phyloP scores from a whole-genome alignment of 2,329 filamentous ascomycete genomes.

The Penicillium sp. region DNA sequence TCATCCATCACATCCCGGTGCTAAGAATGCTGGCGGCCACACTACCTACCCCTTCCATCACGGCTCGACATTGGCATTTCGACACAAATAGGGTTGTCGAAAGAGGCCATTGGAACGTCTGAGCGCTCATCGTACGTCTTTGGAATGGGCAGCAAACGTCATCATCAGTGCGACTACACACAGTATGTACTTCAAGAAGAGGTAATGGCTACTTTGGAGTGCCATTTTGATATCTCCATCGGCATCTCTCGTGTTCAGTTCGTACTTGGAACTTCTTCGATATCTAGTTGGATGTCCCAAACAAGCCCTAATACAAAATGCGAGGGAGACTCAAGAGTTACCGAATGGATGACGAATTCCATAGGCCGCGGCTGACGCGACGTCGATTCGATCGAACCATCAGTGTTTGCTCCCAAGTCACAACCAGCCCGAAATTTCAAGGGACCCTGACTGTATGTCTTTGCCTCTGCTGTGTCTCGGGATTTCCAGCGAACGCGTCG shows the following conservation, averaged over 20 bases:
- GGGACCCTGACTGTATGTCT: no score
- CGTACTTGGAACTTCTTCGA: neutral
- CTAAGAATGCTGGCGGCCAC: slow-evolving; percentile 32
- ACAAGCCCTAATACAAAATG: neutral
- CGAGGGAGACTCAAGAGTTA: neutral
- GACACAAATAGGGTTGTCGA: neutral
- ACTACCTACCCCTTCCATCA: slow-evolving; percentile 11
- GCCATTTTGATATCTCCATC: neutral
- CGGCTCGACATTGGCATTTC: neutral
- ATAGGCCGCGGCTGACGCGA: neutral
- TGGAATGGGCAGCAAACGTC: slow-evolving; percentile 8
- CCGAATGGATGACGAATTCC: neutral
- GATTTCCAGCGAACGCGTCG: neutral
- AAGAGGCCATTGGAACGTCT: neutral
- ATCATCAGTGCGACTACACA: neutral
- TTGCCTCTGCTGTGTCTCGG: no score
- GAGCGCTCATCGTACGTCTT: neutral
- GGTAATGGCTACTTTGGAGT: neutral
- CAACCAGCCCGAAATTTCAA: no score
- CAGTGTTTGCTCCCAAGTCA: neutral
- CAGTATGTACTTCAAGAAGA: neutral
- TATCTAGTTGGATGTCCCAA: neutral
- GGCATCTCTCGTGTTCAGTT: neutral
- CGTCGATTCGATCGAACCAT: neutral
- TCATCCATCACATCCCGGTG: slow-evolving; percentile 26